phyloP scores from a whole-genome alignment of 169 alveolate genomes.

The Eimeria sp. region DNA sequence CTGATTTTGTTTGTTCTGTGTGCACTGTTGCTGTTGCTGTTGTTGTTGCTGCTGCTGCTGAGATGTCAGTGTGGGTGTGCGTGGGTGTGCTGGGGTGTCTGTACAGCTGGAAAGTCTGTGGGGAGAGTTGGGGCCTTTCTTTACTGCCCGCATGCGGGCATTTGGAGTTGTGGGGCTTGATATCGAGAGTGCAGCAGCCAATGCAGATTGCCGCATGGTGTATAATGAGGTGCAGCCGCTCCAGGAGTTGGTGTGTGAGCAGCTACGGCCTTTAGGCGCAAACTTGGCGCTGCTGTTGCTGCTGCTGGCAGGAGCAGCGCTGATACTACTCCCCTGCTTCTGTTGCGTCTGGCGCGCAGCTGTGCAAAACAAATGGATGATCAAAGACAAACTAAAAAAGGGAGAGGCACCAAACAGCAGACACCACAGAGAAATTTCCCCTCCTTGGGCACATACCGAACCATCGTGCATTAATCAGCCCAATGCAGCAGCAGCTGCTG shows the following conservation, averaged over 20 bases:
- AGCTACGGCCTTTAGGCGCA: not conserved
- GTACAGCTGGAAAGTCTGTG: slow-evolving; percentile 46
- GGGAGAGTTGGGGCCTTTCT: slow-evolving; percentile 16
- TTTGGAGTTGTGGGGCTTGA: not conserved
- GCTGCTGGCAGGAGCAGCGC: slow-evolving; percentile 31
- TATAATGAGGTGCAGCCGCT: slow-evolving; percentile 58
- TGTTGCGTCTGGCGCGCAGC: slow-evolving; percentile 60
- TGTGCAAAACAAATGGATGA: not conserved
- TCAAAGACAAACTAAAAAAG: not conserved
- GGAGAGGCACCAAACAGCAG: not conserved
- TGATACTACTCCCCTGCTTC: slow-evolving; percentile 56
- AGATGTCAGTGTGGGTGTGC: no score
- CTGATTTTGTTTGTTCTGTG: no score
- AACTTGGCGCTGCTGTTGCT: slow-evolving; percentile 46
- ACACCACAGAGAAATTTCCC: not conserved
- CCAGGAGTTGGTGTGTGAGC: slow-evolving; percentile 19
- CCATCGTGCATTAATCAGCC: not conserved
- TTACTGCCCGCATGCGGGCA: not conserved
- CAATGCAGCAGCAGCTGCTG: slow-evolving; percentile 65
- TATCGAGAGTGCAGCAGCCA: not conserved
- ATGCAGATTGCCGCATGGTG: slow-evolving; percentile 17
- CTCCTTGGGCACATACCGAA: not conserved
- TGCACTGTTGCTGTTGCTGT: no score
- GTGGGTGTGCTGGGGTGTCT: slow-evolving; percentile 1
- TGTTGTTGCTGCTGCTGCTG: no score